Percentiles rank a stretch among this genome's conserved stretches.
Conservation (phyloP, 345 rosid genomes). For the Mercurialis annua region DNA sequence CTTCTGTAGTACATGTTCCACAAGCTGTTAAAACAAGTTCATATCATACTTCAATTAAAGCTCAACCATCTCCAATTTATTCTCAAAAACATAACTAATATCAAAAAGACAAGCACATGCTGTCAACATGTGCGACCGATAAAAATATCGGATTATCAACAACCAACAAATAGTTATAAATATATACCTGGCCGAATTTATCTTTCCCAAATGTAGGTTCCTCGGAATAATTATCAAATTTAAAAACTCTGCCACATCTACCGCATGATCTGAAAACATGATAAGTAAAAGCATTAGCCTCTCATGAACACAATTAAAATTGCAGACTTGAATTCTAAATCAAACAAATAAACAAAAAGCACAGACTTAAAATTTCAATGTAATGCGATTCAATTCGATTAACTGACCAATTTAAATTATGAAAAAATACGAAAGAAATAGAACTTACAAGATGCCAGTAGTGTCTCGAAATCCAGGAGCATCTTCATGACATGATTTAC, state of each 20-base stretch:
- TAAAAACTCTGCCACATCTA: conserved; percentile 23
- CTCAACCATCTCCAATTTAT: neutral
- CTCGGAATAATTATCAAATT: conserved; percentile 20
- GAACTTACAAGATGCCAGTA: conserved; percentile 13
- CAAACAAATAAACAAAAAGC: too few relatives aligned
- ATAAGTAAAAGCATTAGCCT: neutral
- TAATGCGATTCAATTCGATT: too few relatives aligned
- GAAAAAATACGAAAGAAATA: neutral
- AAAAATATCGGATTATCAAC: neutral
- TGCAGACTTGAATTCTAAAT: too few relatives aligned
- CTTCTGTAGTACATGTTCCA: neutral
- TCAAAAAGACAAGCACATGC: too few relatives aligned
- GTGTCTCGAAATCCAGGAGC: conserved; percentile 10
- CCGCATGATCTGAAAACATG: conserved; percentile 25
- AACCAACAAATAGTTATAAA: neutral
- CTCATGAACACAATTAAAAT: neutral
- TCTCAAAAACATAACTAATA: neutral
- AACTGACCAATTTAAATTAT: too few relatives aligned
- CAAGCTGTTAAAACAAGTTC: too few relatives aligned
- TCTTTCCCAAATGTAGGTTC: conserved; percentile 23
- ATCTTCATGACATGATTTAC: conserved; percentile 9
- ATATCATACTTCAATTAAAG: too few relatives aligned
- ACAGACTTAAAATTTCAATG: too few relatives aligned
- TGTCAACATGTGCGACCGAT: too few relatives aligned
- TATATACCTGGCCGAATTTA: conserved; percentile 16